Percentiles rank a stretch among this genome's conserved stretches.
These are phyloP conservation scores for Pleurotus tuoliensis DNA, from an alignment of 768 basidiomycete genomes.

Conservation along the genomic window DNA sequence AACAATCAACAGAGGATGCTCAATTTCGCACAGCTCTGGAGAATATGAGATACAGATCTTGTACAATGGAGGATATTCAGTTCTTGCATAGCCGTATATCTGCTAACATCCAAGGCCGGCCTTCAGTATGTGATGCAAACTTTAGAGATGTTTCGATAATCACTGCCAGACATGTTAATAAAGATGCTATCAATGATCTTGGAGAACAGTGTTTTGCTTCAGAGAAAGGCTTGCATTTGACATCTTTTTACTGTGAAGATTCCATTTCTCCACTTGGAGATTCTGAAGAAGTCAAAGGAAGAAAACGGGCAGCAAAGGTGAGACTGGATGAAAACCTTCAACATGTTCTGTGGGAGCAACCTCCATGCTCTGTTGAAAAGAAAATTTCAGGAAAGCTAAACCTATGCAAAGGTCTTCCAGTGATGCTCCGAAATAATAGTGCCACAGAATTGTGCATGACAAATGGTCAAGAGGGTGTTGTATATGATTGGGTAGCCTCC, in stretches of 20 bases:
- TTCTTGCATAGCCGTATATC: conserved; percentile 21
- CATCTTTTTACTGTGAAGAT: conserved; percentile 22
- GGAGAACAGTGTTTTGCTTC: conserved; percentile 25
- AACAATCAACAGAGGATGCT: conserved; percentile 19
- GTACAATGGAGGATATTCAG: conserved; percentile 26
- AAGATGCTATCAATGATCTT: conserved; percentile 27
- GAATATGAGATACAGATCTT: conserved; percentile 29
- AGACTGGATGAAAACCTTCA: conserved; percentile 7
- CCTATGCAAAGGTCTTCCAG: conserved; percentile 28
- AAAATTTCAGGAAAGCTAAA: conserved; percentile 21
- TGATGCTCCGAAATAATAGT: conserved; percentile 28
- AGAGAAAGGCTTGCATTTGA: conserved; percentile 19
- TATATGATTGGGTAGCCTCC: conserved; percentile 22
- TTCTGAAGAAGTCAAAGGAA: not conserved
- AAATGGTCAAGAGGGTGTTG: conserved; percentile 27
- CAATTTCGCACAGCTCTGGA: conserved; percentile 21
- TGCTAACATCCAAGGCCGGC: not conserved
- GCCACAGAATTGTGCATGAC: conserved; percentile 32
- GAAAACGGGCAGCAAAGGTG: not conserved
- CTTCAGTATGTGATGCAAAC: conserved; percentile 10
- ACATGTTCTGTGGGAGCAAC: conserved; percentile 16
- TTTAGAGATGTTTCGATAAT: conserved; percentile 31
- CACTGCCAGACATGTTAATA: conserved; percentile 22
- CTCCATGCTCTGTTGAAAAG: conserved; percentile 12
- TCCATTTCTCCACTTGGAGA: not conserved